Evolutionary conservation across 257 asterid species (phyloP), one percentile per base, ranked within the genome.

Genomic region (Solanum chiquidenum): DNA sequence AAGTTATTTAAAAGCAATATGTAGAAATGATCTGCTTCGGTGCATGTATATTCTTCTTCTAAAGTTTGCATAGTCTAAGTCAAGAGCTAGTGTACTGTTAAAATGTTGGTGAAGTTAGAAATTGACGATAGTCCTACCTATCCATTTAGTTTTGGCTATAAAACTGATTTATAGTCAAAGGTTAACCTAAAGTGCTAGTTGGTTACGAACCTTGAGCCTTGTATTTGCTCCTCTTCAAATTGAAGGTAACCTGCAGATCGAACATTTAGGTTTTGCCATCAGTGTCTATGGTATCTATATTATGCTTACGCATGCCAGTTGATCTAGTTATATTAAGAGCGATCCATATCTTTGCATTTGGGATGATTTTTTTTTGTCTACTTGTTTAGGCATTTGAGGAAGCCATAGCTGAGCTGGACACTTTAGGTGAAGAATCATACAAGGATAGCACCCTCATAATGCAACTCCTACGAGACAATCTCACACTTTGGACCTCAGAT

Each of bases 381-480:
- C 68, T 13, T 46, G 21, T 73, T 14, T 62, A 92, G 94, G 94
- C 94, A 82, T 92, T 92, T 85, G 94, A 92, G 91, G 94, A 92
- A 85, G 94, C 94, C 44, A 92, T 92, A 80, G 94, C 94, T 88
- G 94, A 92, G 91, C 87, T 92, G 89, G 94, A 92, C 89, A 92
- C 93, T 44, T 87, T 92, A 90, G 94, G 94, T 74, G 94, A 92
- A 87, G 94, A 92, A 76, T 92, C 94, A 20, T 92, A 92, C 92
- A 92, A 92, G 91, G 94, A 92, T 86, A 92, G 94, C 91, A 92
- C 94, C 87, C 94, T 92, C 87, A 92, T 92, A 77, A 92, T 92
- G 94, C 94, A 92, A 88, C 92, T 92, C 84, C 77, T 92, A 86
- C 91, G 94, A 88, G 94, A 92, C 86, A 92, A 92, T 89, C 90